Evolutionary conservation across 2,329 filamentous ascomycete species (phyloP).

Genomic region (Daldinia sp.): DNA sequence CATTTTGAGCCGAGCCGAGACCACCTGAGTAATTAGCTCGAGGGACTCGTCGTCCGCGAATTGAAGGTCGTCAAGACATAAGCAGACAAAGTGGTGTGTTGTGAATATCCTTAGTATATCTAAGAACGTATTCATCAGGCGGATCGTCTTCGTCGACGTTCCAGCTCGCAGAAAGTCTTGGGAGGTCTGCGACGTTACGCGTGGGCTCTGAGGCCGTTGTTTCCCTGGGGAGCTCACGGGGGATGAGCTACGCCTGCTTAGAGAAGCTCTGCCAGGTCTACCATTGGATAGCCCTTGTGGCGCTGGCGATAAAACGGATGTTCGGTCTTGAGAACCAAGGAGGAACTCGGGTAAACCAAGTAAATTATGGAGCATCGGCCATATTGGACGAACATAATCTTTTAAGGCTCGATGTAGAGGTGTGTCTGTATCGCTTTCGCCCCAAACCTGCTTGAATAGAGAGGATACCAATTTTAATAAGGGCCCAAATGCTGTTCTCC

Average conservation of each 20-base stretch:
- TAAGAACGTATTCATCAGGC: constrained; percentile 86
- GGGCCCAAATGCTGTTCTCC: constrained; percentile 68
- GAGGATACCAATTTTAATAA: constrained; percentile 71
- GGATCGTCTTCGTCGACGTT: constrained; percentile 69
- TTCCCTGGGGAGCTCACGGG: constrained; percentile 55
- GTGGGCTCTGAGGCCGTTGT: constrained; percentile 48
- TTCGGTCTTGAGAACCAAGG: constrained; percentile 58
- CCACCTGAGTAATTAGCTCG: constrained; percentile 82
- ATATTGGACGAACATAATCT: constrained; percentile 69
- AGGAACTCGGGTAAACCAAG: constrained; percentile 75
- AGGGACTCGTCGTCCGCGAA: constrained; percentile 89
- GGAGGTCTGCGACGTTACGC: constrained; percentile 58
- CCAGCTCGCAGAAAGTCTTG: constrained; percentile 69
- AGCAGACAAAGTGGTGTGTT: constrained; percentile 84
- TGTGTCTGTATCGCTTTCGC: constrained; percentile 71
- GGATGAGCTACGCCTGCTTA: constrained; percentile 59
- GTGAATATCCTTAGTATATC: constrained; percentile 86
- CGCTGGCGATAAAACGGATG: constrained; percentile 49
- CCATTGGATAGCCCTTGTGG: constrained; percentile 46
- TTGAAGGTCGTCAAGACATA: constrained; percentile 89
- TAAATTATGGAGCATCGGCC: constrained; percentile 69
- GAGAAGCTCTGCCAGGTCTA: constrained; percentile 45
- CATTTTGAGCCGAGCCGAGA: constrained; percentile 80
- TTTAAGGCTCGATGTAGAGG: constrained; percentile 68
- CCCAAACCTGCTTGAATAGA: constrained; percentile 73